Conservation (phyloP, 2,329 filamentous ascomycete genomes). For the Exophiala xenobiotica region DNA sequence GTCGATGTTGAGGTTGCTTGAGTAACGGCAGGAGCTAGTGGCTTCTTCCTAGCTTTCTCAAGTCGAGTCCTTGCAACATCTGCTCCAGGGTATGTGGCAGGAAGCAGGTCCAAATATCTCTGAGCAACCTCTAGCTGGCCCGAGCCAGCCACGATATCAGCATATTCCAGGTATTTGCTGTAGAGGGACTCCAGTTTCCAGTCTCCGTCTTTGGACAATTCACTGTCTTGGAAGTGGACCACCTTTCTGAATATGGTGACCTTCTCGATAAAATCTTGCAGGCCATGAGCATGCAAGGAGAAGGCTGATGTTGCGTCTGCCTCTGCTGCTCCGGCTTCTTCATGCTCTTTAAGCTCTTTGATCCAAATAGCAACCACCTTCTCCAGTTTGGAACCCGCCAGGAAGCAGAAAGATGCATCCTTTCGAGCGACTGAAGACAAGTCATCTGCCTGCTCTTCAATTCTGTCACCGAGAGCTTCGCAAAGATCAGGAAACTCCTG, state of each 20-base stretch:
- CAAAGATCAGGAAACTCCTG: conserved; percentile 92
- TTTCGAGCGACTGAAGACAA: conserved; percentile 64
- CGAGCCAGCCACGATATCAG: conserved; percentile 87
- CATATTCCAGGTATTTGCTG: conserved; percentile 94
- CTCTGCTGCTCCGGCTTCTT: conserved; percentile 70
- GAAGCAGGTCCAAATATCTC: conserved; percentile 86
- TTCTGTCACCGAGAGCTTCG: conserved; percentile 87
- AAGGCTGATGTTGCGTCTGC: conserved; percentile 75
- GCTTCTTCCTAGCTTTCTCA: conserved; percentile 74
- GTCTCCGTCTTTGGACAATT: conserved; percentile 66
- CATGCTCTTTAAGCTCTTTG: conserved; percentile 79
- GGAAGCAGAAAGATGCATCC: conserved; percentile 93
- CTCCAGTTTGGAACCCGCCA: conserved; percentile 93
- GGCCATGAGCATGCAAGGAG: conserved; percentile 81
- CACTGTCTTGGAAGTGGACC: conserved; percentile 81
- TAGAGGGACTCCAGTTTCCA: conserved; percentile 91
- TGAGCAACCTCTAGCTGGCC: conserved; percentile 84
- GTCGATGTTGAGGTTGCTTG: conserved; percentile 42
- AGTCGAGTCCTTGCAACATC: conserved; percentile 84
- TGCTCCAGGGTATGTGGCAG: conserved; percentile 77
- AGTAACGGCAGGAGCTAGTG: conserved; percentile 41
- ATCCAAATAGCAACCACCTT: conserved; percentile 97
- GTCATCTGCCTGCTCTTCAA: conserved; percentile 65
- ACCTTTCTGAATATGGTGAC: conserved; percentile 95
- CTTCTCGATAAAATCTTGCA: conserved; percentile 97